Base-by-base conservation (phyloP, 179 eudicot species). In the Spinacia oleracea region DNA sequence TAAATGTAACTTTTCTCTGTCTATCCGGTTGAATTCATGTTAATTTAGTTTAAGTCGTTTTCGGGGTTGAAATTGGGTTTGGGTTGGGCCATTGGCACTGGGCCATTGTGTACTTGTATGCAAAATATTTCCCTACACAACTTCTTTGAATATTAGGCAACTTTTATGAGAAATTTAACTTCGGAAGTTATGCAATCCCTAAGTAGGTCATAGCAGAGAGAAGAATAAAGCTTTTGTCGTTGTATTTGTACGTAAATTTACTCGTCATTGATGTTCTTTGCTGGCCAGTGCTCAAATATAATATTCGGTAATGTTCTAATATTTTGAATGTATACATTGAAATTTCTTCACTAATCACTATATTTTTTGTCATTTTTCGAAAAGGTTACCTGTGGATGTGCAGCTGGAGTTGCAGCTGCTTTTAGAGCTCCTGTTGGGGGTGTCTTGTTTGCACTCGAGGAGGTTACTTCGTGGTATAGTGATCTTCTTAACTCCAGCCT, bases 381-480 rank as follows among this genome's bases (percentile, higher is more conserved):
- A 90, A 90, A 96, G 99, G 99, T 96, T 81, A 96, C 99, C 75
- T 96, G 99, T 89, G 99, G 99, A 88, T 96, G 98, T 93, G 99
- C 99, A 84, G 99, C 99, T 83, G 98, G 99, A 81, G 99, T 96
- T 79, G 98, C 99, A 81, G 99, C 99, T 86, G 99, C 99, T 76
- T 96, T 96, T 50, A 93, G 99, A 90, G 97, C 99, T 89, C 99
- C 99, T 53, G 99, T 96, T 75, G 99, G 99, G 43, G 99, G 99
- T 53, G 98, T 96, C 55, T 82, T 96, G 64, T 96, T 96, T 88
- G 98, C 99, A 25, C 86, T 96, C 59, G 99, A 93, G 88, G 99
- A 96, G 86, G 99, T 96, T 72, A 96, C 99, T 74, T 96, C 99
- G 64, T 93, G 99, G 99, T 93, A 91, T 53, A 48, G 31, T 50